Evolutionary conservation across 345 rosid genomes (phyloP).

Genomic region (Adansonia digitata): DNA sequence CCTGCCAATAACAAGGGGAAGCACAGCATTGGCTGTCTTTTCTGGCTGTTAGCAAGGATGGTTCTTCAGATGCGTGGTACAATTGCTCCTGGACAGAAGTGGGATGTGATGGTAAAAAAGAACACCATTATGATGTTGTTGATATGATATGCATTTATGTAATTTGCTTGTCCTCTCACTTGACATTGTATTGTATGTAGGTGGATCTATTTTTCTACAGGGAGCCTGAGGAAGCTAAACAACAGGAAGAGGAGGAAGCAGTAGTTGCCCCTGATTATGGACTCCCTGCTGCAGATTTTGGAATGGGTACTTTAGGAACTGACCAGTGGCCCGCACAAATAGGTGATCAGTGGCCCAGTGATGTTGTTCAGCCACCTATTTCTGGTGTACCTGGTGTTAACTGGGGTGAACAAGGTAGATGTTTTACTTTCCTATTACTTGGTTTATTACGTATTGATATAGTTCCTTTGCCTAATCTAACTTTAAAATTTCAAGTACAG

Average conservation of each 20-base stretch:
- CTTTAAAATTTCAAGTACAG: constrained; percentile 10
- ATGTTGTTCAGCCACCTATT: constrained; percentile 46
- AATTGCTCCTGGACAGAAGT: constrained; percentile 64
- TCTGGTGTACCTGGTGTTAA: constrained; percentile 44
- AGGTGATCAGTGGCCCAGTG: constrained; percentile 60
- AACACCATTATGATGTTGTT: neutral
- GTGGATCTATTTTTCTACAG: constrained; percentile 79
- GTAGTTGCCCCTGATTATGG: constrained; percentile 43
- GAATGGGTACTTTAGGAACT: constrained; percentile 18
- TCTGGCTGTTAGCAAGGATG: constrained; percentile 98
- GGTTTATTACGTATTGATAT: neutral
- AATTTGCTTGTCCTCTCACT: neutral
- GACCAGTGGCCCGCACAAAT: constrained; percentile 57
- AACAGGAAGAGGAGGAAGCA: constrained; percentile 56
- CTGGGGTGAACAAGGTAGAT: constrained; percentile 34
- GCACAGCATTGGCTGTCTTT: constrained; percentile 90
- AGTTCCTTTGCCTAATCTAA: neutral
- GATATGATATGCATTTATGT: neutral
- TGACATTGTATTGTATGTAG: constrained; percentile 17
- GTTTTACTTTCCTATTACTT: neutral
- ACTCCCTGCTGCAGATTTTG: constrained; percentile 29
- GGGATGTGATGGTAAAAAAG: constrained; percentile 73
- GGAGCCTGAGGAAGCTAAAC: constrained; percentile 68
- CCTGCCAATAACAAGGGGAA: constrained; percentile 97
- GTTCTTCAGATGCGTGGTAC: constrained; percentile 97